Percentiles rank a stretch among this genome's conserved stretches.
phyloP scores from a whole-genome alignment of 331 rosid species.

The Spiraea crenata region DNA sequence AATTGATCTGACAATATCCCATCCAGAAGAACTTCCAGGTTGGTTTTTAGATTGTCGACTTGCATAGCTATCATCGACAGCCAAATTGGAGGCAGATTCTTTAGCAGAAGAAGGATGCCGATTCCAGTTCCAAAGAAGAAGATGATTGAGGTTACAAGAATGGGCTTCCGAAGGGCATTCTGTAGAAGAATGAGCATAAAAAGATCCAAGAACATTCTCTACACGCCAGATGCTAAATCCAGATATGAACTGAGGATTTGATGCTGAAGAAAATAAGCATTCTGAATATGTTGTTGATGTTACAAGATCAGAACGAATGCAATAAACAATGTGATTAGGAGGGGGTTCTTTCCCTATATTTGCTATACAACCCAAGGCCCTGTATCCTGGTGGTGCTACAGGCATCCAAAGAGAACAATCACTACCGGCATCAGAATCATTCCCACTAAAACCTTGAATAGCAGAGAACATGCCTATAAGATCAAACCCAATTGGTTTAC shows the following conservation, averaged over 20 bases:
- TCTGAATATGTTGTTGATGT: slow-evolving; percentile 74
- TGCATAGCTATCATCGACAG: slow-evolving; percentile 38
- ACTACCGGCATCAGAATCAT: slow-evolving; percentile 40
- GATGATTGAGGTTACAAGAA: slow-evolving; percentile 74
- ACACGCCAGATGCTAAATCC: slow-evolving; percentile 94
- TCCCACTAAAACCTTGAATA: slow-evolving; percentile 54
- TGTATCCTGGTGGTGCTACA: slow-evolving; percentile 85
- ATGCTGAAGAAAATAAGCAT: slow-evolving; percentile 53
- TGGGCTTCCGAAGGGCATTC: slow-evolving; percentile 47
- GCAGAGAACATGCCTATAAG: slow-evolving; percentile 67
- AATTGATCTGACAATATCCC: slow-evolving; percentile 76
- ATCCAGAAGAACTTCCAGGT: slow-evolving; percentile 65
- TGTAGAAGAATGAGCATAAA: slow-evolving; percentile 69
- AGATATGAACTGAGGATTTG: slow-evolving; percentile 46
- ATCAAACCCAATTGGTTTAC: slow-evolving; percentile 75
- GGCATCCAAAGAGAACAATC: slow-evolving; percentile 98
- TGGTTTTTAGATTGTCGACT: slow-evolving; percentile 47
- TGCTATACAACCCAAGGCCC: slow-evolving; percentile 81
- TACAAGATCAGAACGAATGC: slow-evolving; percentile 87
- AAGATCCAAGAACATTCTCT: slow-evolving; percentile 85
- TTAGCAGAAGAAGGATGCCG: slow-evolving; percentile 39
- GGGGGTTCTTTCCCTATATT: slow-evolving; percentile 77
- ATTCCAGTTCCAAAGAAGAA: slow-evolving; percentile 75
- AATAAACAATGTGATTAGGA: slow-evolving; percentile 68
- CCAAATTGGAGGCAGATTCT: slow-evolving; percentile 45